phyloP scores from a whole-genome alignment of 176 grass and related monocot genomes.

The Urochloa ruziziensis region DNA sequence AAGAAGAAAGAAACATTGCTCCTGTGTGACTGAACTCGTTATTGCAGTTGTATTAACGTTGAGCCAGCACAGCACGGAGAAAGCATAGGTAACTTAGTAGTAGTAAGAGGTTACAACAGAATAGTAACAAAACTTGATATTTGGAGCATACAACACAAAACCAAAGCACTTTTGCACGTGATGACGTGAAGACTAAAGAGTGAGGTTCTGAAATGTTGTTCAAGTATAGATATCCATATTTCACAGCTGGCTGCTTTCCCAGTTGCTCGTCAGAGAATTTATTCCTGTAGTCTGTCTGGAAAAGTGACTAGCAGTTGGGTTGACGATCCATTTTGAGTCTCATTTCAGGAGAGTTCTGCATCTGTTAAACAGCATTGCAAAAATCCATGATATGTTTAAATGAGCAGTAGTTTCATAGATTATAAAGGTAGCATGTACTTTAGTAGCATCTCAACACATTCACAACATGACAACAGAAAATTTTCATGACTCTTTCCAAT shows the following conservation, averaged over 20 bases:
- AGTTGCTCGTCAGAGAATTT: neutral
- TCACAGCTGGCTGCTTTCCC: neutral
- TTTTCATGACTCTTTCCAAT: neutral
- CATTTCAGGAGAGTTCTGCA: neutral
- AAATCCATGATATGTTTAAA: neutral
- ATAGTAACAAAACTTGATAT: neutral
- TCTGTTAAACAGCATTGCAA: no score
- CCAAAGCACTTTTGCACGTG: neutral
- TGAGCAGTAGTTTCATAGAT: neutral
- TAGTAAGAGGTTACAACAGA: neutral
- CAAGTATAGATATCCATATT: slow-evolving; percentile 7
- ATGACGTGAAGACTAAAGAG: neutral
- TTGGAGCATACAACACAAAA: slow-evolving; percentile 31
- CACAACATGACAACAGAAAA: neutral
- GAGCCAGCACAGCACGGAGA: neutral
- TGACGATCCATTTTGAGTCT: neutral
- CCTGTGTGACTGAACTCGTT: neutral
- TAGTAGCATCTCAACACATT: neutral
- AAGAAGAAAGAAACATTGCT: neutral
- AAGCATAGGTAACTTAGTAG: neutral
- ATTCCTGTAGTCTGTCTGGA: neutral
- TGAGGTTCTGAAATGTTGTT: neutral
- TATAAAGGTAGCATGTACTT: neutral
- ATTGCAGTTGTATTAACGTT: neutral
- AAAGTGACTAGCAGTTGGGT: neutral